Evolutionary conservation across 2,329 filamentous ascomycete genomes (phyloP), one percentile per base, ranked within the genome.

Genomic region (Colletotrichum tamarilloi): DNA sequence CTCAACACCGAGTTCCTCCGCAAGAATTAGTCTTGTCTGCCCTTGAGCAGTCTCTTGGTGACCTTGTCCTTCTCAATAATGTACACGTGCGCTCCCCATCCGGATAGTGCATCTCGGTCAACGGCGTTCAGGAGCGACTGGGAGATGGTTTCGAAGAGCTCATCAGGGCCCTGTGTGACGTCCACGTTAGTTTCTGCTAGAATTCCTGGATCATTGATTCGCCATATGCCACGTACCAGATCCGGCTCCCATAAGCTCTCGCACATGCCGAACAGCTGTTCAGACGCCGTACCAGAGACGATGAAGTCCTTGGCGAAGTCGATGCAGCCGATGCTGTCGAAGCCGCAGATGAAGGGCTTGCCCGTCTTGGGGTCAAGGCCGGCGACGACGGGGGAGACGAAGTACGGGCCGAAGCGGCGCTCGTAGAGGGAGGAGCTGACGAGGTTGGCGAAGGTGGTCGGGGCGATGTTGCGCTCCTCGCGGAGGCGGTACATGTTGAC

Each of bases 51-150:
- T 84, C 97, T 91, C 93, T 98, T 98, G 81, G 97, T 98, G 76
- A 99, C 94, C 93, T 98, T 98, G 87, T 98, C 95, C 91, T 99
- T 99, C 89, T 98, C 97, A 84, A 99, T 97, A 81, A 99, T 97
- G 87, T 98, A 99, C 78, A 99, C 97, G 82, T 99, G 95, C 52
- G 97, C 97, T 82, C 97, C 97, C 97, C 97, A 98, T 76, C 97
- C 97, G 49, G 96, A 98, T 76, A 99, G 89, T 66, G 97, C 97
- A 85, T 99, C 97, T 86, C 97, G 91, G 85, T 99, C 97, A 72
- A 98, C 94, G 73, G 97, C 97, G 85, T 97, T 98, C 78, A 99
- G 89, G 74, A 99, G 89, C 65, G 96, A 92, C 86, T 99, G 97
- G 60, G 97, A 98, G 82, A 98, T 95, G 75, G 97, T 99, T 87